Base-by-base conservation (phyloP, 2,329 filamentous ascomycete species). In the Rhynchosporium secalis region DNA sequence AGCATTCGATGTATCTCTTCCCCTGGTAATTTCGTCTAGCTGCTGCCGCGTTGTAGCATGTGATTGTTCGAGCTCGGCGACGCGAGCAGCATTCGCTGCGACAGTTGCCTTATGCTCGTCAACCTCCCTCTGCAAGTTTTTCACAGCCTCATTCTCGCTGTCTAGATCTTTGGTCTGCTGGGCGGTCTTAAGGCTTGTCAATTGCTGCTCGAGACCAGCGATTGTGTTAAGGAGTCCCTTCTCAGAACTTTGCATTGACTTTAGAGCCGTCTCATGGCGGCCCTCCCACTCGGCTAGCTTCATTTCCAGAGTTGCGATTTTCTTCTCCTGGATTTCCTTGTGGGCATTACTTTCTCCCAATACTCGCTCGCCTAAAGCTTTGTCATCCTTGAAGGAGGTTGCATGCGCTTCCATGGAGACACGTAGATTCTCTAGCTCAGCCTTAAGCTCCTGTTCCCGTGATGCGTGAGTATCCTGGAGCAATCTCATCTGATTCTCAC, bases 71-170 rank as follows among this genome's bases (percentile, higher is more conserved):
- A 96, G 81, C 67, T 90, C 84, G 3, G 86, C 81, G 36, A 96
- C 86, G 70, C 87, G 90, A 45, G 82, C 74, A 12, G 86, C 80
- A 70, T 93, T 91, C 67, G 79, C 82, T 66, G 83, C 82, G 69
- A 96, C 88, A 43, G 90, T 84, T 3, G 82, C 78, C 77, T 90
- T 93, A 77, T 96, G 92, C 72, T 92, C 87, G 57, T 93, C 86
- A 58, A 97, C 88, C 73, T 96, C 88, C 63, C 78, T 81, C 65
- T 90, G 89, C 47, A 97, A 77, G 49, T 80, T 80, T 41, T 80
- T 78, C 40, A 90, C 78, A 54, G 87, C 77, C 41, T 83, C 80
- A 62, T 87, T 78, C 64, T 91, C 86, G 72, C 83, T 81, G 46
- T 75, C 75, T 41, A 82, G 76, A 2, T 75, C 78, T 63, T 85